Evolutionary conservation across 2,329 filamentous ascomycete species (phyloP).

Genomic region (Fusarium nelsonii): DNA sequence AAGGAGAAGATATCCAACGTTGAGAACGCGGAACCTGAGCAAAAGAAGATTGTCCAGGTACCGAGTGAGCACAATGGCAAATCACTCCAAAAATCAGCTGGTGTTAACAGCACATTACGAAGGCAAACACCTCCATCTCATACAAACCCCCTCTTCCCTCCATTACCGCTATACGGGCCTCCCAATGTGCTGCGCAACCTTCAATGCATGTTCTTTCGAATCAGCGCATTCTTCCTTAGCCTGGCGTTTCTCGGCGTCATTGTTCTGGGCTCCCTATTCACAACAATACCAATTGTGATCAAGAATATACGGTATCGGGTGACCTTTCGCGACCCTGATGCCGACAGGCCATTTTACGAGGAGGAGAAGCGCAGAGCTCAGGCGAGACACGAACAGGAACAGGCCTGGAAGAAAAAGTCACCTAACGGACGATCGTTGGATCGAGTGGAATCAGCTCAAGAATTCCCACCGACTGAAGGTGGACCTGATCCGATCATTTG

Average conservation of each 20-base stretch:
- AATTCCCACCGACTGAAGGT: conserved; percentile 82
- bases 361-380: conserved; percentile 75
- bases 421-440: conserved; percentile 56
- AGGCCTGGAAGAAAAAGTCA: conserved; percentile 69
- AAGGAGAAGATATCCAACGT: conserved; percentile 49
- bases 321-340: conserved; percentile 70
- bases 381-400: conserved; percentile 68
- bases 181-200: conserved; percentile 73
- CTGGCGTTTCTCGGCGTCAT: conserved; percentile 81
- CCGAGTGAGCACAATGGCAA: conserved; percentile 51
- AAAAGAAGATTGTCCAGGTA: conserved; percentile 44
- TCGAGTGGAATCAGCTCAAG: conserved; percentile 60
- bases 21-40: conserved; percentile 48
- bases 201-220: conserved; percentile 74
- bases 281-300: conserved; percentile 68
- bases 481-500: conserved; percentile 82
- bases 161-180: conserved; percentile 83
- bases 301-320: conserved; percentile 64
- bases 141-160: conserved; percentile 86
- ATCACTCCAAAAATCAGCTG: conserved; percentile 58
- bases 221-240: conserved; percentile 80
- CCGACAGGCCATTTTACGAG: conserved; percentile 74
- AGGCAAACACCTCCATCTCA: conserved; percentile 71
- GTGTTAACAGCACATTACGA: conserved; percentile 59
- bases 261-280: conserved; percentile 78